Evolutionary conservation across 1,139 yeast genomes (phyloP), one percentile per base, ranked within the genome.

Genomic region (Lodderomyces margitis): DNA sequence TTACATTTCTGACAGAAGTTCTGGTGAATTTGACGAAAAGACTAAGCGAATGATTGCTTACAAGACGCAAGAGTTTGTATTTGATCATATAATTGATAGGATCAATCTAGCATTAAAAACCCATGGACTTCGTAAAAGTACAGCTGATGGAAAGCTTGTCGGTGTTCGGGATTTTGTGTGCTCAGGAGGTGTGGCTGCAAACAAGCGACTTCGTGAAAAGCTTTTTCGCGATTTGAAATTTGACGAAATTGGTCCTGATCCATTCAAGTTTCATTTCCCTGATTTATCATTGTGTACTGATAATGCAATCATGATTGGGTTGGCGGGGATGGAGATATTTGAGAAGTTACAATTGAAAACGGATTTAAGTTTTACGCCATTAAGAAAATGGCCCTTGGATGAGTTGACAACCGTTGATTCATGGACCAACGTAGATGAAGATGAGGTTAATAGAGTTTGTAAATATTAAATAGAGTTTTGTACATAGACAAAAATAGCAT

Each of bases 291-390:
- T 91, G 49, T 94, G 98, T 57, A 88, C 97, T 0, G 98, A 92
- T 57, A 94, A 92, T 61, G 96, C 98, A 0, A 78, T 89, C 2
- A 92, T 92, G 99, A 92, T 92, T 42, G 98, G 97, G 0, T 87
- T 95, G 80, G 96, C 98, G 0, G 98, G 97, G 0, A 86, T 91
- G 10, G 96, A 91, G 56, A 67, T 89, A 12, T 84, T 69, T 57
- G 96, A 89, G 57, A 56, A 60, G 10, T 67, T 70, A 25, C 54
- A 70, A 2, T 44, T 74, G 21, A 68, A 70, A 15, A 76, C 87
- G 0, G 76, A 73, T 23, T 56, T 83, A 34, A 66, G 64, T 12
- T 75, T 81, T 5, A 56, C 72, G 9, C 91, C 94, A 1, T 65
- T 79, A 2, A 68, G 88, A 36, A 85, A 79, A 60, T 87, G 96